Base-by-base conservation (phyloP, 2,329 filamentous ascomycete species). In the Fusarium pseudoanthophilum region DNA sequence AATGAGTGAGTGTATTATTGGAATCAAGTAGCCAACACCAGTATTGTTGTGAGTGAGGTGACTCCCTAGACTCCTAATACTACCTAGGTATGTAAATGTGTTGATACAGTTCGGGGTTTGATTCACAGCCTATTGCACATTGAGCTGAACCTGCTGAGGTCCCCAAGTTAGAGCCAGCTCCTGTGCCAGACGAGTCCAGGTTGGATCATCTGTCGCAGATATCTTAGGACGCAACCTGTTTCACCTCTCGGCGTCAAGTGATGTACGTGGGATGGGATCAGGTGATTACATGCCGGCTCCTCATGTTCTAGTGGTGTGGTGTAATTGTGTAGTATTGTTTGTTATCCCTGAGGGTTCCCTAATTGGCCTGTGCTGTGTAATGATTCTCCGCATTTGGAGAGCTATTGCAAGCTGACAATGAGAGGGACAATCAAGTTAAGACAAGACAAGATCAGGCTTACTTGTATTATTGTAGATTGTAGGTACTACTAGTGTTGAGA, bases 211-310 rank as follows among this genome's bases (percentile, higher is more conserved):
- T 40, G 45, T 52, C 43, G 48, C 42, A 42, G 32, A 60, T 58
- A 68, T 64, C 52, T 68, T 71, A 68, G 71, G 71, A 69, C 58
- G 63, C 71, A 74, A 45, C 64, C 60, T 72, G 71, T 74, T 74
- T 74, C 71, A 74, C 68, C 30, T 69, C 57, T 40, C 39, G 55
- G 48, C 64, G 58, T 74, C 71, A 74, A 74, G 71, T 74, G 71
- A 74, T 74, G 60, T 58, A 42, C 11, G 43, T 16, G 46, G 55
- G 55, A 59, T 71, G 60, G 48, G 57, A 74, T 74, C 71, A 74
- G 71, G 71, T 74, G 71, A 74, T 74, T 60, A 56, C 45, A 64
- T 67, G 28, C 63, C 26, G 24, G 57, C 58, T 63, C 39, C 51
- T 55, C 51, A 55, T 60, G 43, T 55, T 55, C 40, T 60, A 43